Evolutionary conservation across 176 grass and related monocot species (phyloP).

Genomic region (Aegilops speltoides): DNA sequence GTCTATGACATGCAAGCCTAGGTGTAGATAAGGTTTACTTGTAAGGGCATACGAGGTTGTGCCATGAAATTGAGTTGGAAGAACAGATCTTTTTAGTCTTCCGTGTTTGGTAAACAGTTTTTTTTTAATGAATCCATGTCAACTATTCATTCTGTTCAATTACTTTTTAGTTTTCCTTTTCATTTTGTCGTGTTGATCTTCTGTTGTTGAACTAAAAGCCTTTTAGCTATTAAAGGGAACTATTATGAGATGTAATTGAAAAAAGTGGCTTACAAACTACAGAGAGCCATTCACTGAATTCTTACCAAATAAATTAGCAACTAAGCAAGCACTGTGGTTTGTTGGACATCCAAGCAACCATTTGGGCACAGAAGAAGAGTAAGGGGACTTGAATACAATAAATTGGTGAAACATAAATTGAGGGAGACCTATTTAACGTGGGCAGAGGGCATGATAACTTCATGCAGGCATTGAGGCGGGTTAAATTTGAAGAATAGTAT

Average conservation of each 20-base stretch:
- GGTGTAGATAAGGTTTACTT: not conserved
- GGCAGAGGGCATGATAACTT: not conserved
- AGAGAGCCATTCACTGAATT: not conserved
- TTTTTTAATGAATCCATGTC: not conserved
- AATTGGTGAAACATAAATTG: not conserved
- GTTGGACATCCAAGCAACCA: not conserved
- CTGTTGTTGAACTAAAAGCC: not conserved
- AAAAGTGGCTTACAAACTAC: not conserved
- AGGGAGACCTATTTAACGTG: not conserved
- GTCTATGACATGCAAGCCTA: not conserved
- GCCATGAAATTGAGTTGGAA: not conserved
- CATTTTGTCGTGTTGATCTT: not conserved
- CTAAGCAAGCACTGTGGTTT: not conserved
- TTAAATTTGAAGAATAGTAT: not conserved
- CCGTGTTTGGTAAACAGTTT: not conserved
- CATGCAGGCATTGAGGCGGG: not conserved
- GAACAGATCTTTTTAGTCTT: not conserved
- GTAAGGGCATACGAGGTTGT: not conserved
- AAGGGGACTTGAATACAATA: constrained; percentile 2
- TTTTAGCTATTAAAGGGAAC: not conserved
- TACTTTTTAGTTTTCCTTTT: not conserved
- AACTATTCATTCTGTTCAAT: not conserved
- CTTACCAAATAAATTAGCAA: not conserved
- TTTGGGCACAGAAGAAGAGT: not conserved
- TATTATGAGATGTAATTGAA: not conserved